phyloP scores from a whole-genome alignment of 148 eudicot genomes.

The Selenicereus undatus region DNA sequence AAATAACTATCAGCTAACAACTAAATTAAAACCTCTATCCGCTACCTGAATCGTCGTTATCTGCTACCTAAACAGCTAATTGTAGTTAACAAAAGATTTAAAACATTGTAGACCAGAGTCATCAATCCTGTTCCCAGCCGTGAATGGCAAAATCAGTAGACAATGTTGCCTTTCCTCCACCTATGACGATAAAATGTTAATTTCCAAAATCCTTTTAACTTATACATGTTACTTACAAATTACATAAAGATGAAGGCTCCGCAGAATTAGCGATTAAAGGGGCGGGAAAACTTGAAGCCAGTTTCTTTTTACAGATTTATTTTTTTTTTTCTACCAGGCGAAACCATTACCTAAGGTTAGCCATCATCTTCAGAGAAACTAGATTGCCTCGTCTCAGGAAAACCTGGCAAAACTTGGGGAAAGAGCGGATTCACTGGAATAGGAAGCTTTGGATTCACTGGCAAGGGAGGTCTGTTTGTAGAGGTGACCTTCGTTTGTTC shows the following conservation, averaged over 20 bases:
- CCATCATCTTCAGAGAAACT: slow-evolving; percentile 56
- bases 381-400: slow-evolving; percentile 38
- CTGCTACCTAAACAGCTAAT: no score
- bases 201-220: slow-evolving; percentile 43
- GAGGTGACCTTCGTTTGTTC: slow-evolving; percentile 61
- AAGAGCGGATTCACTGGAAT: slow-evolving; percentile 57
- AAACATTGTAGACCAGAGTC: no score
- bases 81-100: no score
- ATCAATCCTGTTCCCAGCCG: no score
- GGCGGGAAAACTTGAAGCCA: slow-evolving; percentile 24
- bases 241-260: slow-evolving; percentile 25
- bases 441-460: slow-evolving; percentile 48
- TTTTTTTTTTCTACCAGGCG: slow-evolving; percentile 23
- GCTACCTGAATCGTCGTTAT: no score
- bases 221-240: slow-evolving; percentile 33
- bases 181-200: slow-evolving; percentile 11
- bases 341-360: slow-evolving; percentile 32
- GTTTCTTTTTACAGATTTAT: slow-evolving; percentile 33
- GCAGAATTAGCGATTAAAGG: slow-evolving; percentile 18
- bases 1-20: no score
- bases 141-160: not conserved
- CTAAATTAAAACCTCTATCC: no score
- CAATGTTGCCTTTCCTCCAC: not conserved
- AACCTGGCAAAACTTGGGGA: slow-evolving; percentile 48
- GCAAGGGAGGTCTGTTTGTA: slow-evolving; percentile 71